Percentiles rank a stretch among this genome's conserved stretches.
phyloP scores from a whole-genome alignment of 176 grass and related monocot species.

The Paspalum notatum region DNA sequence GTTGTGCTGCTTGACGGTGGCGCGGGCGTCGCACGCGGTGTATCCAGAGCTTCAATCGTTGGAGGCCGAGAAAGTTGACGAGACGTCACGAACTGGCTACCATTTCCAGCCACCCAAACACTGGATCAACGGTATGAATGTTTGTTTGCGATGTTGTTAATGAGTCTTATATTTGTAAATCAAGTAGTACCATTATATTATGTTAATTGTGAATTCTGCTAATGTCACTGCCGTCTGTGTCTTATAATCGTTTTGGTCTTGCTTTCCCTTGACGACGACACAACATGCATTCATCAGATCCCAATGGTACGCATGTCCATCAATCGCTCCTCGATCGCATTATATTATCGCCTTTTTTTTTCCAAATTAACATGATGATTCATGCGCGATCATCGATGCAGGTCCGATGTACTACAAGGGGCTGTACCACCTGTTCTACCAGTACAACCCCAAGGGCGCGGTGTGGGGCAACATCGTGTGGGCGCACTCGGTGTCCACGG shows the following conservation, averaged over 20 bases:
- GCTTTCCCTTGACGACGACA: not conserved
- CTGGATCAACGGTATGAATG: slow-evolving; percentile 62
- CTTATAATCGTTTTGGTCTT: not conserved
- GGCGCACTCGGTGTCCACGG: slow-evolving; percentile 74
- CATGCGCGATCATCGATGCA: not conserved
- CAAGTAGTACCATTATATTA: not conserved
- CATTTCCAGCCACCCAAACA: slow-evolving; percentile 65
- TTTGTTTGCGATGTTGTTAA: not conserved
- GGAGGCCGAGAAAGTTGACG: not conserved
- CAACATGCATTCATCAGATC: not conserved
- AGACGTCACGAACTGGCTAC: slow-evolving; percentile 50
- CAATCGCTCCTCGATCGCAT: not conserved
- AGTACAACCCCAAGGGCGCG: slow-evolving; percentile 72
- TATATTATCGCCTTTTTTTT: too few species aligned
- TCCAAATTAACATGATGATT: not conserved
- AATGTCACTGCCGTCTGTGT: not conserved
- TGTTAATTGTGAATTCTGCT: not conserved
- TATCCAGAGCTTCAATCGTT: slow-evolving; percentile 42
- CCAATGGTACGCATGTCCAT: not conserved
- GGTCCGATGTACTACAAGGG: slow-evolving; percentile 78
- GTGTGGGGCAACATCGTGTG: slow-evolving; percentile 80
- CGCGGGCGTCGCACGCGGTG: slow-evolving; percentile 35
- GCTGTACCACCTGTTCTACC: slow-evolving; percentile 79
- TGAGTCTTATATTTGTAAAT: not conserved
- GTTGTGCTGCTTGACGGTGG: not conserved